Evolutionary conservation across 2,329 filamentous ascomycete genomes (phyloP), one percentile per base, ranked within the genome.

Genomic region (Pestalotiopsis sp.): DNA sequence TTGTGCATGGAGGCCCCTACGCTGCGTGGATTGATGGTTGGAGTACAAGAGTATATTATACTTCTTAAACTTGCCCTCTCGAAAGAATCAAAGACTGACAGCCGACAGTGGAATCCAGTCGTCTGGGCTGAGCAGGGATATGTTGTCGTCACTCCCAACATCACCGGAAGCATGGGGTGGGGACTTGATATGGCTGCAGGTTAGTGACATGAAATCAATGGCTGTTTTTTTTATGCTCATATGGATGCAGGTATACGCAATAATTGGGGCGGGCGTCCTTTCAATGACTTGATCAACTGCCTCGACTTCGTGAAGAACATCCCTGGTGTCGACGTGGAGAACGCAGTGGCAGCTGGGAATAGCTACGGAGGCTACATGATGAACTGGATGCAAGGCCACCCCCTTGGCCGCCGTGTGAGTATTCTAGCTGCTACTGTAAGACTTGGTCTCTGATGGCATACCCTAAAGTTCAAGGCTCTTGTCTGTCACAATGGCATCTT

Each of bases 91-190:
- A 4, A 12, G 68, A 14, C 52, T 67, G 36, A 67, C 36, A 9
- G 14, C 9, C 2, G 3, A 3, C 77, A 86, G 70, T 87, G 84
- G 83, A 89, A 89, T 69, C 80, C 83, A 0, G 83, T 84, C 1
- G 78, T 87, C 3, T 90, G 87, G 78, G 89, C 88, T 3, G 86
- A 89, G 73, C 86, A 90, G 73, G 88, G 88, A 9, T 90, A 90
- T 69, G 79, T 90, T 11, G 84, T 89, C 2, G 79, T 90, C 20
- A 80, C 83, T 7, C 88, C 88, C 3, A 90, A 90, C 71, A 84
- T 88, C 2, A 86, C 86, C 0, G 88, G 88, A 25, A 89, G 86
- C 68, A 83, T 82, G 2, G 86, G 87, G 0, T 90, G 87, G 68
- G 88, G 88, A 1, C 80, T 75, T 6, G 78, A 79, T 0, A 80